These are phyloP conservation scores for Carex arenaria DNA, from an alignment of 202 grass and related monocot genomes.

Conservation along the genomic window DNA sequence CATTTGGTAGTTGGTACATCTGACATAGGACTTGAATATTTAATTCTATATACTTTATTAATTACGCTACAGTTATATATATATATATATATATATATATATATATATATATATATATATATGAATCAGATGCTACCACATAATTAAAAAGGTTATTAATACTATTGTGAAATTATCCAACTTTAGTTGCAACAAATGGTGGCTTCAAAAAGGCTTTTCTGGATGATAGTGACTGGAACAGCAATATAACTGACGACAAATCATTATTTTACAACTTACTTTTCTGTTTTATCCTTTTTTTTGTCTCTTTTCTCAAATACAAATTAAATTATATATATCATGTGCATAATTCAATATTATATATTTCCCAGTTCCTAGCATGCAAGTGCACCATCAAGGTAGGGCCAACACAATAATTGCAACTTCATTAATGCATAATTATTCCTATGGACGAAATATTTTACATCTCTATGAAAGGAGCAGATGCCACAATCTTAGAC, in stretches of 20 bases:
- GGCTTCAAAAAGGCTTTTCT: background rate
- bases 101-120: background rate
- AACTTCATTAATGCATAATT: background rate
- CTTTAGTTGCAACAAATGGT: background rate
- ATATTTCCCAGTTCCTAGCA: background rate
- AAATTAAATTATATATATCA: background rate
- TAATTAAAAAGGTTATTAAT: background rate
- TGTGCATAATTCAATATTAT: background rate
- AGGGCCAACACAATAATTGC: background rate
- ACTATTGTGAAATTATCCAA: background rate
- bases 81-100: no score
- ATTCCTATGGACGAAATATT: background rate
- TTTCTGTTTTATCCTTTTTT: background rate
- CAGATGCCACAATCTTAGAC: no score
- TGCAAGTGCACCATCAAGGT: no score
- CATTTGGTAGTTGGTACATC: background rate
- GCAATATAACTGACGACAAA: background rate
- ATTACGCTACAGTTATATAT: no score
- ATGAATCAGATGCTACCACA: background rate
- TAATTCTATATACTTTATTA: no score
- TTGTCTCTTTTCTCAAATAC: background rate
- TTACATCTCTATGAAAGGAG: background rate
- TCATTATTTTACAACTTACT: background rate
- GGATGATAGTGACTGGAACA: background rate
- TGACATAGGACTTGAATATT: constrained; percentile 7